Evolutionary conservation across 75 land plant genomes (phyloP).

Genomic region (Pinus albicaulis): DNA sequence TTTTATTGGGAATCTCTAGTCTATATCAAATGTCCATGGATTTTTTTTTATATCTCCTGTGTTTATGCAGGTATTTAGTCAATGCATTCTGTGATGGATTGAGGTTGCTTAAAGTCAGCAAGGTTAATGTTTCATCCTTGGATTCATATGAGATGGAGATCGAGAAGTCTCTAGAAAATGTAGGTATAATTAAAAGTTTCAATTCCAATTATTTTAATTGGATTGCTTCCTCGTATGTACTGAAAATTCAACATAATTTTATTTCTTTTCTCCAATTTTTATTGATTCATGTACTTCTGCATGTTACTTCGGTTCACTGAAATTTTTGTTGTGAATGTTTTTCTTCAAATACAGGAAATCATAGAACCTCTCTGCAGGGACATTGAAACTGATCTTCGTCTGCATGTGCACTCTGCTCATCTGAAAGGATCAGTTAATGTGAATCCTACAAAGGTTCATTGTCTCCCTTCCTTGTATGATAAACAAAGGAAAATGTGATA

Average conservation of each 20-base stretch:
- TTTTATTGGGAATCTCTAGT: not conserved
- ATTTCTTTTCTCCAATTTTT: too few relatives aligned
- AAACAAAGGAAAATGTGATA: not conserved
- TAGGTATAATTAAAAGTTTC: conserved; percentile 9
- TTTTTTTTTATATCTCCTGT: not conserved
- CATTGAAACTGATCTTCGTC: conserved; percentile 56
- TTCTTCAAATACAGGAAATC: conserved; percentile 34
- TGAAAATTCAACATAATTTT: not conserved
- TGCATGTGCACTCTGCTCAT: conserved; percentile 62
- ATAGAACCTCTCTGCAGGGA: conserved; percentile 54
- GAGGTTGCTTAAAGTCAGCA: conserved; percentile 32
- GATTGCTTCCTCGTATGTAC: not conserved
- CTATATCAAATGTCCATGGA: not conserved
- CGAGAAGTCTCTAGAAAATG: conserved; percentile 27
- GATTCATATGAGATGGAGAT: conserved; percentile 39
- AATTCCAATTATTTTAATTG: conserved; percentile 4
- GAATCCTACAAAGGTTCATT: conserved; percentile 49
- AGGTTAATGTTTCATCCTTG: conserved; percentile 25
- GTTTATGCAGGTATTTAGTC: conserved; percentile 21
- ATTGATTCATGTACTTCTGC: not conserved
- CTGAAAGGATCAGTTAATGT: conserved; percentile 49
- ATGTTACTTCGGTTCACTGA: not conserved
- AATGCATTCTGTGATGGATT: conserved; percentile 51
- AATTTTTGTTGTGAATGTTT: not conserved
- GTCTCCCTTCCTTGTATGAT: not conserved